Percentiles rank a stretch among this genome's conserved stretches.
Conservation (phyloP, 108 stramenopile species). For the Skeletonema grethae region DNA sequence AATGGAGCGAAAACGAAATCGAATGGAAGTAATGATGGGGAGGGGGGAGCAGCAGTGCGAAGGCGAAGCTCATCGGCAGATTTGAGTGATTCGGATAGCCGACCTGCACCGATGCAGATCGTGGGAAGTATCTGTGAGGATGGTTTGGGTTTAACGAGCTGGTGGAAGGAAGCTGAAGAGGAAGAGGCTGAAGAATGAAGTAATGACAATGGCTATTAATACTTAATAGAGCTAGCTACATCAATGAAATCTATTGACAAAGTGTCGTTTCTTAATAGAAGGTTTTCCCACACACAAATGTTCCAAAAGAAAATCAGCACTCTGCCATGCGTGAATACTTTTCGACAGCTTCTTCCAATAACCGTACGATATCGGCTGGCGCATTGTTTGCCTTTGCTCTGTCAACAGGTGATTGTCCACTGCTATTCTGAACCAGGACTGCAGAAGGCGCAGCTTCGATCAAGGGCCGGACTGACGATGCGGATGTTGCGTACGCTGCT, state of each 20-base stretch:
- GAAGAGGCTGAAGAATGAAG: slow-evolving; percentile 49
- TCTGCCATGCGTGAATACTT: slow-evolving; percentile 27
- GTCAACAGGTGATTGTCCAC: slow-evolving; percentile 59
- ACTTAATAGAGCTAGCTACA: neutral
- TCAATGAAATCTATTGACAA: neutral
- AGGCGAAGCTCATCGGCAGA: slow-evolving; percentile 79
- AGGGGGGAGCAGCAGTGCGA: slow-evolving; percentile 44
- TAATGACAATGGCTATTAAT: neutral
- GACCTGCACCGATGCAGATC: slow-evolving; percentile 80
- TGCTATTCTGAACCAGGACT: slow-evolving; percentile 47
- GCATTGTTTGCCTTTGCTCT: slow-evolving; percentile 52
- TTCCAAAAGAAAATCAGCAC: neutral
- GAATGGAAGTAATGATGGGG: slow-evolving; percentile 7
- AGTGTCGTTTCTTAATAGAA: too few species aligned
- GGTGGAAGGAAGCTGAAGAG: slow-evolving; percentile 68
- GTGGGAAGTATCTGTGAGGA: slow-evolving; percentile 89
- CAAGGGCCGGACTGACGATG: slow-evolving; percentile 30
- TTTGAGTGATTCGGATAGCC: slow-evolving; percentile 54
- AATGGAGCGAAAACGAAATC: slow-evolving; percentile 11
- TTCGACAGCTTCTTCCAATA: slow-evolving; percentile 44
- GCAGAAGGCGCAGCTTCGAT: slow-evolving; percentile 53
- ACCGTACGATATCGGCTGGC: slow-evolving; percentile 31
- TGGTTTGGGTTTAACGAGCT: slow-evolving; percentile 79
- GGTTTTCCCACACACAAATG: too few species aligned
- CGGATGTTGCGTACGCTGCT: slow-evolving; percentile 45